phyloP scores from a whole-genome alignment of 2,329 filamentous ascomycete genomes.

The Mycosphaerella sp. region DNA sequence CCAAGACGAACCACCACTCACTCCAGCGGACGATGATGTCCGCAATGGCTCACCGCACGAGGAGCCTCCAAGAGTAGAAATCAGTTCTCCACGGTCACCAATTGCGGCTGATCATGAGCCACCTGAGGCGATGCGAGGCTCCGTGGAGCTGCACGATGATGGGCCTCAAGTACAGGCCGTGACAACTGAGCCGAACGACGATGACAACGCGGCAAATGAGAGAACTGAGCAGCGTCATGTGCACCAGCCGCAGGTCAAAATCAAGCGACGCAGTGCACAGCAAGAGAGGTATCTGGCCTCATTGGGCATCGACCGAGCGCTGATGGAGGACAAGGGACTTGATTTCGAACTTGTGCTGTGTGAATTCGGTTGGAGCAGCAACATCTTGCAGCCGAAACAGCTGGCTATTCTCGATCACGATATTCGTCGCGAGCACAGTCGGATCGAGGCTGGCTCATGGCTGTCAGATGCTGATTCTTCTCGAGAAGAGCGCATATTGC shows the following conservation, averaged over 20 bases:
- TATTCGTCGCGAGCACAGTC: conserved; percentile 79
- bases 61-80: conserved; percentile 23
- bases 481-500: conserved; percentile 82
- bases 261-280: conserved; percentile 61
- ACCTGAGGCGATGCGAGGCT: conserved; percentile 3
- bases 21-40: conserved; percentile 7
- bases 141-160: conserved; percentile 27
- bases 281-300: conserved; percentile 71
- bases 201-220: conserved; percentile 14
- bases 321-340: conserved; percentile 69
- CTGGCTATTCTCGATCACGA: conserved; percentile 77
- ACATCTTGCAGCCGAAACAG: conserved; percentile 65
- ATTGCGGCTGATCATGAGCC: conserved; percentile 15
- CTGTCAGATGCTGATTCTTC: conserved; percentile 67
- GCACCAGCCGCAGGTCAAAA: conserved; percentile 27
- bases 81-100: conserved; percentile 27
- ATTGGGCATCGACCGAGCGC: conserved; percentile 67
- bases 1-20: conserved; percentile 18
- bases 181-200: conserved; percentile 8
- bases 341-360: conserved; percentile 79
- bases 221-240: conserved; percentile 25
- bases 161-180: conserved; percentile 12
- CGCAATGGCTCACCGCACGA: conserved; percentile 4
- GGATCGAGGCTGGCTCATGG: conserved; percentile 90
- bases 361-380: conserved; percentile 83